A percentile compares a stretch with the other conserved stretches of the same genome.
Conservation (phyloP, 1,284 basidiomycete species). For the Afroboletus lepidellus region DNA sequence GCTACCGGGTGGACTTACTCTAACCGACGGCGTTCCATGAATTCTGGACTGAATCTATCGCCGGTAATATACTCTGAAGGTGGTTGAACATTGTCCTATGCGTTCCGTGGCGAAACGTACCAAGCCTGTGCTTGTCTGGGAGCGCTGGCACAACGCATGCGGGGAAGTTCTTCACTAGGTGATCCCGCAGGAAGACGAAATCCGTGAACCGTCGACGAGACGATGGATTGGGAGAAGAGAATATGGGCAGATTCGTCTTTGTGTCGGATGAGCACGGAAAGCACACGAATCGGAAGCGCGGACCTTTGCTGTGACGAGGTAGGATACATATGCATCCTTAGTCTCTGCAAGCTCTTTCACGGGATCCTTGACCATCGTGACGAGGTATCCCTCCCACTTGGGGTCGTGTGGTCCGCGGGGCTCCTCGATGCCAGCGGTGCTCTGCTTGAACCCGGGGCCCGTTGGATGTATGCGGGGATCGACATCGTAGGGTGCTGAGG, state of each 20-base stretch:
- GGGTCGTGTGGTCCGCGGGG: constrained; percentile 65
- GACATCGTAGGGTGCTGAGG: constrained; percentile 52
- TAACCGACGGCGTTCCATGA: constrained; percentile 87
- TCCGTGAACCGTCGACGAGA: constrained; percentile 92
- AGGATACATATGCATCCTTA: constrained; percentile 95
- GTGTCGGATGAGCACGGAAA: constrained; percentile 6
- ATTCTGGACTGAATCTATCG: constrained; percentile 94
- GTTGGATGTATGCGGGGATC: constrained; percentile 39
- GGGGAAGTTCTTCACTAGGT: constrained; percentile 90
- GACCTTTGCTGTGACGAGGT: constrained; percentile 89
- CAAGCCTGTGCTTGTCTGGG: constrained; percentile 94
- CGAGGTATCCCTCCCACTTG: constrained; percentile 88
- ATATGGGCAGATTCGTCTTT: constrained; percentile 82
- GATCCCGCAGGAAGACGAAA: constrained; percentile 91
- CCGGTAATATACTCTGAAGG: constrained; percentile 91
- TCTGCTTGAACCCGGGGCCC: constrained; percentile 77
- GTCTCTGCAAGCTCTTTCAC: constrained; percentile 95
- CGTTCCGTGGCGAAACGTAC: constrained; percentile 46
- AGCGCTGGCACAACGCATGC: constrained; percentile 95
- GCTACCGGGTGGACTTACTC: constrained; percentile 55
- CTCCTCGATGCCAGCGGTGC: constrained; percentile 62
- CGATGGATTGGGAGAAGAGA: constrained; percentile 69
- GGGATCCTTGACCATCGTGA: constrained; percentile 86
- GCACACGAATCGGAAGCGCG: constrained; percentile 17
- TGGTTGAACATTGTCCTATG: constrained; percentile 5